Evolutionary conservation across 1,284 basidiomycete species (phyloP).

Genomic region (Irpex rosettiformis): DNA sequence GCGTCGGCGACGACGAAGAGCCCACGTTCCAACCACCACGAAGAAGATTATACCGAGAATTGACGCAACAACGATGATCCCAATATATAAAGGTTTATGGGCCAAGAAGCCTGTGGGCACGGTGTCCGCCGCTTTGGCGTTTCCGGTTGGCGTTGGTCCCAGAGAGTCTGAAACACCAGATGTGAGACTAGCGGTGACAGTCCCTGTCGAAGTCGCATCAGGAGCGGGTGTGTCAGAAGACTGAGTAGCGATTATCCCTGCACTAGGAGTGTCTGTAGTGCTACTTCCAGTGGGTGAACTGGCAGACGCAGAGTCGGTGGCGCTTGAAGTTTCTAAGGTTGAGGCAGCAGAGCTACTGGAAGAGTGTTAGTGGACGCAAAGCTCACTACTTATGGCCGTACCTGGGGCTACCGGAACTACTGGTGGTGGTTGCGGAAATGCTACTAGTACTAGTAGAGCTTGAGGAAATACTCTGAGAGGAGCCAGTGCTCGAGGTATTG

Average conservation of each 20-base stretch:
- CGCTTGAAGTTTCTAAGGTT: neutral
- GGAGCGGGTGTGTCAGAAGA: neutral
- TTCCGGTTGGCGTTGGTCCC: constrained; percentile 7
- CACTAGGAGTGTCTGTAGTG: neutral
- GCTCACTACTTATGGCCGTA: neutral
- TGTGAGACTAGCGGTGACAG: constrained; percentile 3
- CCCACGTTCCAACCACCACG: constrained; percentile 41
- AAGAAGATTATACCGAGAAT: constrained; percentile 47
- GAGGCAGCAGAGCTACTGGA: neutral
- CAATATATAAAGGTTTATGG: constrained; percentile 57
- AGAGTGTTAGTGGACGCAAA: neutral
- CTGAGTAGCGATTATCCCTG: neutral
- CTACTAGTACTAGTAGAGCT: neutral
- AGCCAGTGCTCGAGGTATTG: neutral
- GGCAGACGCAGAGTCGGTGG: neutral
- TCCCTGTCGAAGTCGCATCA: neutral
- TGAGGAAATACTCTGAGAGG: neutral
- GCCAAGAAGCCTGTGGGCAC: constrained; percentile 46
- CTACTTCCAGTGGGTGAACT: neutral
- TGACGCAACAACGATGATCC: constrained; percentile 54
- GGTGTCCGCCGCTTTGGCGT: constrained; percentile 13
- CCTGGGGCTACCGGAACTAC: neutral
- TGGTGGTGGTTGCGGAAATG: neutral
- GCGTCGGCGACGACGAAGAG: constrained; percentile 46
- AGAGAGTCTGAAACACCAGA: constrained; percentile 6